Conservation (phyloP, 768 basidiomycete species). For the Lactarius evosmus region DNA sequence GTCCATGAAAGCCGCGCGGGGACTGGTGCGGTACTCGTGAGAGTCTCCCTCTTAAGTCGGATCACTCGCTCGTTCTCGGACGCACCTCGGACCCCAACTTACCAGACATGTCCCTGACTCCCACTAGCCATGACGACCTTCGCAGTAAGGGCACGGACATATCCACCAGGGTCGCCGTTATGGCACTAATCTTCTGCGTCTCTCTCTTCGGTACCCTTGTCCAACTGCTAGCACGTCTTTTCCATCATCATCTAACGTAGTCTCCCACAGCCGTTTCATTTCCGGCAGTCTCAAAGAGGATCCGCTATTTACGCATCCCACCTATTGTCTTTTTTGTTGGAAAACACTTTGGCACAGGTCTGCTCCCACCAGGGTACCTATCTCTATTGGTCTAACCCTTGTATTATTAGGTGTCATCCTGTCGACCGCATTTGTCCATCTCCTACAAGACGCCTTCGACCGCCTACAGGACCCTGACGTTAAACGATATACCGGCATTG, state of each 20-base stretch:
- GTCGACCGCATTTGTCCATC: constrained; percentile 78
- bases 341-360: constrained; percentile 75
- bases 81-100: neutral
- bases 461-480: constrained; percentile 49
- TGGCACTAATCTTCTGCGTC: constrained; percentile 52
- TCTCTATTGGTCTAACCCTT: neutral
- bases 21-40: constrained; percentile 22
- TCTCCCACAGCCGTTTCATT: constrained; percentile 59
- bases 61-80: too few relatives aligned
- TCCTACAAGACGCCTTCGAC: constrained; percentile 73
- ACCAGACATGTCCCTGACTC: neutral
- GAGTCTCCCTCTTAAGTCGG: neutral
- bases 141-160: neutral
- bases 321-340: constrained; percentile 75
- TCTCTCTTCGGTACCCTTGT: constrained; percentile 59
- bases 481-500: constrained; percentile 42
- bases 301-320: constrained; percentile 57
- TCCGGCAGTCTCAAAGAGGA: constrained; percentile 57
- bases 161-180: constrained; percentile 32
- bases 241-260: neutral
- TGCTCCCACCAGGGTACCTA: neutral
- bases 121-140: neutral
- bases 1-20: neutral
- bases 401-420: constrained; percentile 61
- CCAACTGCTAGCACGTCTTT: neutral